Evolutionary conservation across 306 rosid species (phyloP), one percentile per base, ranked within the genome.

Genomic region (Acacia melanoxylon): DNA sequence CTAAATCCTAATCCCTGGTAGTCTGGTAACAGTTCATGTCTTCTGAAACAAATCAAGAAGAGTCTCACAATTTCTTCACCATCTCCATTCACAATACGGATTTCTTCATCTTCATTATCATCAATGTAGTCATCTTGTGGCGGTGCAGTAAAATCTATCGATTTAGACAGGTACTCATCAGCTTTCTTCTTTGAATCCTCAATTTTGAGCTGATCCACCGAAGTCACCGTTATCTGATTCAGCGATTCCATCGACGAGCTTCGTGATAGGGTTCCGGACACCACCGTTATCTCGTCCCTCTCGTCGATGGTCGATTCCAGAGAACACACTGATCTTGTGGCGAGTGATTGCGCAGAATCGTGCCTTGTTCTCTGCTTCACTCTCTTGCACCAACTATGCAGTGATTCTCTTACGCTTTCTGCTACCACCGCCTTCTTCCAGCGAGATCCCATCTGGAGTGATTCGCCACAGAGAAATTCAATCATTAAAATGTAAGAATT

Each of bases 371-470:
- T 95, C 62, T 89, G 94, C 86, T 91, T 95, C 9, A 91, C 99
- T 82, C 99, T 92, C 84, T 95, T 95, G 82, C 99, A 93, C 99
- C 99, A 93, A 78, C 97, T 93, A 73, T 95, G 98, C 82, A 95
- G 90, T 13, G 97, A 93, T 19, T 95, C 98, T 78, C 99, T 83
- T 0, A 95, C 99, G 73, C 97, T 93, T 80, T 93, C 99, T 1
- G 97, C 24, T 48, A 95, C 97, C 54, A 95, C 54, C 0, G 99
- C 92, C 89, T 95, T 95, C 89, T 91, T 91, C 45, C 88, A 89
- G 78, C 77, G 86, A 5, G 96, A 95, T 85, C 99, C 98, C 99
- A 95, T 95, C 98, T 95, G 91, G 6, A 75, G 66, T 45, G 52
- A 75, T 63, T 29, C 0, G 68, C 25, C 19, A 61, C 3, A 54